phyloP scores from a whole-genome alignment of 441 rosid species.

The Corymbia citriodora region DNA sequence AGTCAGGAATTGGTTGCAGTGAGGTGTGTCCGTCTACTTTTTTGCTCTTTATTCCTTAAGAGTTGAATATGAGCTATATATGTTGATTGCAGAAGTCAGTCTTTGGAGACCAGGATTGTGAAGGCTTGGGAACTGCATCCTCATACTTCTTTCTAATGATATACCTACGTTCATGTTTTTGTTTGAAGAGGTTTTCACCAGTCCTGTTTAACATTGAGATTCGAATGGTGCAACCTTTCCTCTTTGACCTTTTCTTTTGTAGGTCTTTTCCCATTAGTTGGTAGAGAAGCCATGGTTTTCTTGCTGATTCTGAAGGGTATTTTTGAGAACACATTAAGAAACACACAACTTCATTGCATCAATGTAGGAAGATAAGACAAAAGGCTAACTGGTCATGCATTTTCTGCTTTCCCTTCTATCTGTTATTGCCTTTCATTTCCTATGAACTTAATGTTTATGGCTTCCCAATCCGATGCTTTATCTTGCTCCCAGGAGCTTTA shows the following conservation, averaged over 20 bases:
- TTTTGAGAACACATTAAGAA: neutral
- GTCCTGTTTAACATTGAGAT: neutral
- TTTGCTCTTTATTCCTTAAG: neutral
- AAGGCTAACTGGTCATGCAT: neutral
- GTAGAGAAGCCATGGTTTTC: neutral
- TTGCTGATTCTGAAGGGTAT: neutral
- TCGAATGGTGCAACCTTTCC: neutral
- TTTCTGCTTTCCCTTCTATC: neutral
- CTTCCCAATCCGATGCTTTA: neutral
- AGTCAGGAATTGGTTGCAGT: conserved; percentile 86
- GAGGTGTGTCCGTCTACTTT: conserved; percentile 43
- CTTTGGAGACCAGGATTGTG: neutral
- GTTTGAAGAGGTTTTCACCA: neutral
- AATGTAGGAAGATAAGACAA: neutral
- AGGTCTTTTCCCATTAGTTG: neutral
- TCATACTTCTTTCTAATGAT: neutral
- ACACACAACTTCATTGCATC: neutral
- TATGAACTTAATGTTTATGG: neutral
- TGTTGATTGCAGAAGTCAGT: neutral
- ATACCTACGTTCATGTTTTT: neutral
- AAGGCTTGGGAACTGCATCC: neutral
- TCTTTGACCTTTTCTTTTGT: neutral
- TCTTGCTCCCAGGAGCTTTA: neutral
- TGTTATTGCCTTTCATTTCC: neutral
- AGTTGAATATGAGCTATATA: neutral